Evolutionary conservation across 2,329 filamentous ascomycete genomes (phyloP).

Genomic region (Xylaria sp.): DNA sequence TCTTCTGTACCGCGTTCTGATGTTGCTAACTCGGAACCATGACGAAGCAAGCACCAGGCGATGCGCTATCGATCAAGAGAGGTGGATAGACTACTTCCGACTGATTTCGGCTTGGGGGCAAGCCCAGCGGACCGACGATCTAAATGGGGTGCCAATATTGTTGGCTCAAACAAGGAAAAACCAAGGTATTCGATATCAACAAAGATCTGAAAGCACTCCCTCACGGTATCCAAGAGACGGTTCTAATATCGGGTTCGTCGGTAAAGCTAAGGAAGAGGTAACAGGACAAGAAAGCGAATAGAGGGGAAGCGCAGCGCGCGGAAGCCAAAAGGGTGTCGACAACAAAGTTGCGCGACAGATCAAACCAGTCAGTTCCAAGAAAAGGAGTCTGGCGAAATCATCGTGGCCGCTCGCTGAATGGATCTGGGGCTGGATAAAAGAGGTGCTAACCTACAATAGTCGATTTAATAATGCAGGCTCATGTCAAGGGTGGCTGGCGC

Average conservation of each 20-base stretch:
- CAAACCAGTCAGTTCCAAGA: conserved; percentile 30
- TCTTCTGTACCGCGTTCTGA: conserved; percentile 40
- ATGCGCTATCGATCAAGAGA: conserved; percentile 11
- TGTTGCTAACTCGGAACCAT: conserved; percentile 44
- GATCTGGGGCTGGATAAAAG: conserved; percentile 22
- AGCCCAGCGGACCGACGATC: neutral
- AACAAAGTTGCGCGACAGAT: conserved; percentile 25
- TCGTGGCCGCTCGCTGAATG: conserved; percentile 18
- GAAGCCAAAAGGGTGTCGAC: conserved; percentile 28
- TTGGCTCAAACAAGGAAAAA: conserved; percentile 19
- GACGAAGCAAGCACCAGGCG: conserved; percentile 34
- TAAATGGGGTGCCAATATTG: neutral
- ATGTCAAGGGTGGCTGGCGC: conserved; percentile 33
- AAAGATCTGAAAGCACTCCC: conserved; percentile 3
- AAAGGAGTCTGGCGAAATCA: conserved; percentile 40
- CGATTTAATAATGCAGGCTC: conserved; percentile 29
- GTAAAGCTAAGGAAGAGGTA: conserved; percentile 4
- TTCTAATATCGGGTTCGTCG: conserved; percentile 10
- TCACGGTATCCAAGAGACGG: conserved; percentile 5
- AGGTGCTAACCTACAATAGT: conserved; percentile 12
- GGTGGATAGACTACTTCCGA: neutral
- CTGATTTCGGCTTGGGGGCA: neutral
- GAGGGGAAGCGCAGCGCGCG: conserved; percentile 10
- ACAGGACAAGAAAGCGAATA: neutral
- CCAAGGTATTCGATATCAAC: conserved; percentile 8